Conservation (phyloP, 1,284 basidiomycete genomes). For the Puccinia novopanici region DNA sequence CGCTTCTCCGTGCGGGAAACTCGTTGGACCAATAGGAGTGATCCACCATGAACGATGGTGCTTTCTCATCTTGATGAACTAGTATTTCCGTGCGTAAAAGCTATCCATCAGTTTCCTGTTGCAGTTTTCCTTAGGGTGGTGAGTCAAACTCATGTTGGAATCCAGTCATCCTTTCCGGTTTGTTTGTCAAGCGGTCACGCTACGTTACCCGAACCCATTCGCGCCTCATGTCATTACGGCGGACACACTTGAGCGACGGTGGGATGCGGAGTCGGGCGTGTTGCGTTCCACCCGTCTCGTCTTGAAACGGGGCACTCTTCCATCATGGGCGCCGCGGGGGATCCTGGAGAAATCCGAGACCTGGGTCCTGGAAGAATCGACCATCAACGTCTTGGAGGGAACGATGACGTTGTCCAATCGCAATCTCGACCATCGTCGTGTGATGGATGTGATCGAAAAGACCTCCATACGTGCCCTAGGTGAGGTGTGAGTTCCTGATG, state of each 20-base stretch:
- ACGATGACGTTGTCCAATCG: constrained; percentile 28
- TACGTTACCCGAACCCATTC: constrained; percentile 95
- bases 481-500: constrained; percentile 50
- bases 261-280: constrained; percentile 70
- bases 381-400: constrained; percentile 21
- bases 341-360: constrained; percentile 62
- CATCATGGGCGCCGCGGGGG: constrained; percentile 83
- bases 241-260: constrained; percentile 82
- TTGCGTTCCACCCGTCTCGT: constrained; percentile 87
- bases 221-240: constrained; percentile 90
- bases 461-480: constrained; percentile 31
- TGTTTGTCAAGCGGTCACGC: constrained; percentile 86
- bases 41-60: constrained; percentile 44
- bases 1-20: background rate
- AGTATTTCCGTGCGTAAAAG: constrained; percentile 28
- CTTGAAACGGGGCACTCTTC: constrained; percentile 83
- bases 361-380: constrained; percentile 49
- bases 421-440: constrained; percentile 45
- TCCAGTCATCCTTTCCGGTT: constrained; percentile 83
- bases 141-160: background rate
- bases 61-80: constrained; percentile 45
- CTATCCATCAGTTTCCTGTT: background rate
- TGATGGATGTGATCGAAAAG: constrained; percentile 38
- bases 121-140: background rate
- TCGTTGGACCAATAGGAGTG: background rate